Percentiles rank a stretch among this genome's conserved stretches.
Evolutionary conservation across 2,329 filamentous ascomycete genomes (phyloP).

Genomic region (Fusarium luffae): DNA sequence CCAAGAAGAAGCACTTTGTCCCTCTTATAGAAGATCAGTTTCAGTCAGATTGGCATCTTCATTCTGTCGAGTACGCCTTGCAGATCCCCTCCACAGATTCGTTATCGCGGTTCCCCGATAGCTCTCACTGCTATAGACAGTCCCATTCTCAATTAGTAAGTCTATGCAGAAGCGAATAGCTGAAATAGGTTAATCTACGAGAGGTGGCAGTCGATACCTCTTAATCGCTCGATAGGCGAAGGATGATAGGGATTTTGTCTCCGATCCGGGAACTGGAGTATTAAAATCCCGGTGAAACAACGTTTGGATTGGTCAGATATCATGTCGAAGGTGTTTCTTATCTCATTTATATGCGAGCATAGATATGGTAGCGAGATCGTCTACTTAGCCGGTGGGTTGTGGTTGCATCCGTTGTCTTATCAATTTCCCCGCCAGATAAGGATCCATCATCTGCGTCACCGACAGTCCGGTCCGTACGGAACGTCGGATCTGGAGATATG

Average conservation of each 20-base stretch:
- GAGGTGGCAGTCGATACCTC: rapidly evolving
- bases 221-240: neutral
- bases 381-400: neutral
- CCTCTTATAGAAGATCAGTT: neutral
- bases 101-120: too few relatives aligned
- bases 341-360: neutral
- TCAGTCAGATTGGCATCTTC: rapidly evolving
- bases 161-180: too few relatives aligned
- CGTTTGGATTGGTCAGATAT: too few relatives aligned
- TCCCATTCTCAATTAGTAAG: too few relatives aligned
- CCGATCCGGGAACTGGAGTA: neutral
- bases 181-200: neutral
- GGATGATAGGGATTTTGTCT: neutral
- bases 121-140: too few relatives aligned
- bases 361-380: neutral
- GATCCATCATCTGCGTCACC: neutral
- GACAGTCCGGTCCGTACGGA: neutral
- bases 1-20: rapidly evolving
- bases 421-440: neutral
- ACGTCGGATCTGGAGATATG: neutral
- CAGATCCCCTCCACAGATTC: too few relatives aligned
- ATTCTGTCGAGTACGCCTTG: too few relatives aligned
- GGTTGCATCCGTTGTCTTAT: neutral
- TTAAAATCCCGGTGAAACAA: neutral
- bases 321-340: neutral